phyloP scores from a whole-genome alignment of 176 grass and related monocot species.

The Zoysia japonica region DNA sequence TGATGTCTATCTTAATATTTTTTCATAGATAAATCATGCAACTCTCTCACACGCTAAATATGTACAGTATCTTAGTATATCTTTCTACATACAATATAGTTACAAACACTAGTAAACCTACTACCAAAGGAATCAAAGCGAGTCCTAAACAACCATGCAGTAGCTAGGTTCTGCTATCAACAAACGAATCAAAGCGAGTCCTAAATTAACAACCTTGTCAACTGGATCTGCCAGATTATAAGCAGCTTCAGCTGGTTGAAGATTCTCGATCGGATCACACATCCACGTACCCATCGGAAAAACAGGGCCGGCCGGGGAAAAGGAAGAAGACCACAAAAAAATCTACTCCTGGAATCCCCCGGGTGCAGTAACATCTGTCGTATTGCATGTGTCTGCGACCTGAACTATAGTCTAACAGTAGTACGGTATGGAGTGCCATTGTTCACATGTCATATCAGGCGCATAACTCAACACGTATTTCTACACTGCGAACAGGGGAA shows the following conservation, averaged over 20 bases:
- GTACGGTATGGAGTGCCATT: too few relatives aligned
- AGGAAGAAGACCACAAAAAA: not conserved
- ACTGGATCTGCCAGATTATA: conserved; percentile 1
- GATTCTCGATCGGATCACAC: not conserved
- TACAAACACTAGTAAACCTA: not conserved
- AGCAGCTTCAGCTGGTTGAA: not conserved
- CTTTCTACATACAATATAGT: not conserved
- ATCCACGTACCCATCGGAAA: not conserved
- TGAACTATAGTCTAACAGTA: too few relatives aligned
- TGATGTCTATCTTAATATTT: not conserved
- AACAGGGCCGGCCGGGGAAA: not conserved
- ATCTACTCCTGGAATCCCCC: too few relatives aligned
- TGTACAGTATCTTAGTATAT: too few relatives aligned
- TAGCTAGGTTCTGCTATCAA: not conserved
- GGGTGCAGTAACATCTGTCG: too few relatives aligned
- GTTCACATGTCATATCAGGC: too few relatives aligned
- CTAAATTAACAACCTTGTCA: not conserved
- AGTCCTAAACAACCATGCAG: not conserved
- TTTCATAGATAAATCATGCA: not conserved
- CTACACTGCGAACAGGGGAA: too few relatives aligned
- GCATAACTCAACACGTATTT: too few relatives aligned
- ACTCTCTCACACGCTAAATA: not conserved
- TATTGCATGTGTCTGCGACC: too few relatives aligned
- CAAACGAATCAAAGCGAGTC: not conserved
- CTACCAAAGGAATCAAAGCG: too few relatives aligned